Evolutionary conservation across 148 eudicot species (phyloP).

Genomic region (Spergularia bocconei): DNA sequence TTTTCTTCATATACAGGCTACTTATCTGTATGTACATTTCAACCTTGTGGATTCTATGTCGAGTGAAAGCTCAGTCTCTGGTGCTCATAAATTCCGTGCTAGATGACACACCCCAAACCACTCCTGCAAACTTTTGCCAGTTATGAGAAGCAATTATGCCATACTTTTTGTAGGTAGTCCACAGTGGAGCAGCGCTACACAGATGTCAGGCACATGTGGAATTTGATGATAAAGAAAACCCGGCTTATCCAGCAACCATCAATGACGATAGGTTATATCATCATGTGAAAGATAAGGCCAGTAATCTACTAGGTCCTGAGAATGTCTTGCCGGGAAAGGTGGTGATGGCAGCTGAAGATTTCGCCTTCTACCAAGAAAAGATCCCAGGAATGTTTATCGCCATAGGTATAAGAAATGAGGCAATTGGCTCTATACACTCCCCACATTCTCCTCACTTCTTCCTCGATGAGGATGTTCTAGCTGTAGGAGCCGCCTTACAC

Average conservation of each 20-base stretch:
- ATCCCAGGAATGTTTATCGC: slow-evolving; percentile 60
- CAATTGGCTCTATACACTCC: slow-evolving; percentile 50
- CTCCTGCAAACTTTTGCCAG: not conserved
- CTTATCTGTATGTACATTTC: not conserved
- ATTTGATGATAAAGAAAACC: slow-evolving; percentile 41
- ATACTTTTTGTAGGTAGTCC: slow-evolving; percentile 44
- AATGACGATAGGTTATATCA: slow-evolving; percentile 53
- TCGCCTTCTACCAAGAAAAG: slow-evolving; percentile 71
- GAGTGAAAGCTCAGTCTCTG: not conserved
- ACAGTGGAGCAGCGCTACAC: slow-evolving; percentile 53
- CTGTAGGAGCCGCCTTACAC: slow-evolving; percentile 65
- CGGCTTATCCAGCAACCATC: slow-evolving; percentile 56
- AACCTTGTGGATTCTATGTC: not conserved
- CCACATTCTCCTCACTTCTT: slow-evolving; percentile 76
- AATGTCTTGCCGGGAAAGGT: slow-evolving; percentile 37
- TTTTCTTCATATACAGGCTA: not conserved
- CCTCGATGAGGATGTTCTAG: slow-evolving; percentile 73
- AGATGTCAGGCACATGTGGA: slow-evolving; percentile 47
- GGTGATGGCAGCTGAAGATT: slow-evolving; percentile 87
- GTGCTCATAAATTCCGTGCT: not conserved
- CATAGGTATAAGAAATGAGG: slow-evolving; percentile 68
- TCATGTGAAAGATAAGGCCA: slow-evolving; percentile 48
- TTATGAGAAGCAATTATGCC: not conserved
- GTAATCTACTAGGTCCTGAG: slow-evolving; percentile 48
- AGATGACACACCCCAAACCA: too few relatives aligned